Conservation (phyloP, 495 filamentous ascomycete species). For the Evernia prunastri region DNA sequence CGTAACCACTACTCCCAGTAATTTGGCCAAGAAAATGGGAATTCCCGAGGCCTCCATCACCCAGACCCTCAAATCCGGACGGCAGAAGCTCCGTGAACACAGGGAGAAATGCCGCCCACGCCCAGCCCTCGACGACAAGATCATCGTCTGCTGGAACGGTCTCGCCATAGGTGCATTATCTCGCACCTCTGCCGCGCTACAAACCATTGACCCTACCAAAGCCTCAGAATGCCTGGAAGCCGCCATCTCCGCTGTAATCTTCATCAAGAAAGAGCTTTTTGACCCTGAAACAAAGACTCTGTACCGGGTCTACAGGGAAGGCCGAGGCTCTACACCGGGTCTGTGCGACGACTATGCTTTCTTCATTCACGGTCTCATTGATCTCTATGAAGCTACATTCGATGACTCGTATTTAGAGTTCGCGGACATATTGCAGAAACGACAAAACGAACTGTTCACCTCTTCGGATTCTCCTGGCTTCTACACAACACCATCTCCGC, state of each 20-base stretch:
- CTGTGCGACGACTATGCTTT: conserved; percentile 97
- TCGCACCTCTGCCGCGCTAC: conserved; percentile 61
- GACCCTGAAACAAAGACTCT: conserved; percentile 55
- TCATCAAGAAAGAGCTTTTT: conserved; percentile 75
- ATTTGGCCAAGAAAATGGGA: conserved; percentile 71
- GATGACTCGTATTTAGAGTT: conserved; percentile 73
- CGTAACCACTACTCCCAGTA: conserved; percentile 52
- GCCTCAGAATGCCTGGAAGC: conserved; percentile 53
- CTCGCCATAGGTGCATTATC: conserved; percentile 80
- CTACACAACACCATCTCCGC: conserved; percentile 67
- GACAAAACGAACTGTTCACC: conserved; percentile 64
- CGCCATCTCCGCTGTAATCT: conserved; percentile 63
- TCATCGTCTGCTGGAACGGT: conserved; percentile 83
- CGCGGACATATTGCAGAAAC: conserved; percentile 74
- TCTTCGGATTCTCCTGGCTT: conserved; percentile 56
- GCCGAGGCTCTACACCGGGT: conserved; percentile 60
- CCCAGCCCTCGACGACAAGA: conserved; percentile 86
- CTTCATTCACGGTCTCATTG: conserved; percentile 73
- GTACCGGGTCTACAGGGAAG: conserved; percentile 71
- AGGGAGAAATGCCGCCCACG: conserved; percentile 67
- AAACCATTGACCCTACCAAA: conserved; percentile 51
- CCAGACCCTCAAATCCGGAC: conserved; percentile 58
- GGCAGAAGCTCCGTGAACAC: conserved; percentile 64
- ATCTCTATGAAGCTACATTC: conserved; percentile 83
- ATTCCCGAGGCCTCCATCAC: conserved; percentile 51